Conservation (phyloP, 2,329 filamentous ascomycete genomes). For the Plenodomus biglobosus region DNA sequence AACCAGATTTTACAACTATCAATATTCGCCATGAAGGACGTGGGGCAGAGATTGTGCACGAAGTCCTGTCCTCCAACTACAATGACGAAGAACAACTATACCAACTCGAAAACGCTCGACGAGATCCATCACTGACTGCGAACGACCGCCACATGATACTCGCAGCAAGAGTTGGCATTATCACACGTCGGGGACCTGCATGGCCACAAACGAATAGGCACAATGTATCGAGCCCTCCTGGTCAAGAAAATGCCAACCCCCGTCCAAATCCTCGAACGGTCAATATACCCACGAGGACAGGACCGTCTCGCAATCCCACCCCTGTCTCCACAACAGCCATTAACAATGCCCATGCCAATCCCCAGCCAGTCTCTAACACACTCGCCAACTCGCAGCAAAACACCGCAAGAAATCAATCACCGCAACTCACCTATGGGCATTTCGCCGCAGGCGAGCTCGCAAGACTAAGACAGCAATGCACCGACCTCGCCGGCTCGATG, state of each 20-base stretch:
- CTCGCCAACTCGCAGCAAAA: too few species aligned
- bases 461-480: too few species aligned
- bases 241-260: background rate
- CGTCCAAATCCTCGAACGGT: too few species aligned
- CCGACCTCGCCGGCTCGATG: too few species aligned
- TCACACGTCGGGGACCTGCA: background rate
- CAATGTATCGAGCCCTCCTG: background rate
- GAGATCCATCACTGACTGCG: background rate
- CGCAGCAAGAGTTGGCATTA: background rate
- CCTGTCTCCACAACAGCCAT: too few species aligned
- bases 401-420: too few species aligned
- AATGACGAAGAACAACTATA: background rate
- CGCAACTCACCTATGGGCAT: too few species aligned
- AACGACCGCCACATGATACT: background rate
- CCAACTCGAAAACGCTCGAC: background rate
- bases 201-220: background rate
- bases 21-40: background rate
- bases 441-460: too few species aligned
- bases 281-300: background rate
- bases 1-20: background rate
- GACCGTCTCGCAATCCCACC: background rate
- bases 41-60: background rate
- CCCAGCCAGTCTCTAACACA: too few species aligned
- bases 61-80: background rate
- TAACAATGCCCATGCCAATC: too few species aligned